Evolutionary conservation across 2,329 filamentous ascomycete species (phyloP).

Genomic region (Juglanconis juglandina): DNA sequence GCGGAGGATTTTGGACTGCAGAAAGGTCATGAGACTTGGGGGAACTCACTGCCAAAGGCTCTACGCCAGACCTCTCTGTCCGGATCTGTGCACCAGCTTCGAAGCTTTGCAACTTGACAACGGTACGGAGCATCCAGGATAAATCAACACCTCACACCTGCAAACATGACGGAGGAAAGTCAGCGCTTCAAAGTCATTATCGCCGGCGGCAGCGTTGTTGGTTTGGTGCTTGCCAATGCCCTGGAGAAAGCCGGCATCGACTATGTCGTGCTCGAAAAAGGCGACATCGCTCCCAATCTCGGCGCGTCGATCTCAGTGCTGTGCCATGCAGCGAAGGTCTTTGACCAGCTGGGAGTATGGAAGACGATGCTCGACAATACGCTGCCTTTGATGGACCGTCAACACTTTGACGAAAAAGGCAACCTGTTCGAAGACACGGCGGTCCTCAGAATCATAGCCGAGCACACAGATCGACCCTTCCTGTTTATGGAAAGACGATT

Average conservation of each 20-base stretch:
- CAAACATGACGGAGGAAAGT: neutral
- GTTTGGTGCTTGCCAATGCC: conserved; percentile 18
- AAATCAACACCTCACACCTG: neutral
- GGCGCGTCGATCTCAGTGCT: conserved; percentile 18
- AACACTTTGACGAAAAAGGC: conserved; percentile 17
- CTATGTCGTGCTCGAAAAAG: conserved; percentile 21
- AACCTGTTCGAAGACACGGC: conserved; percentile 16
- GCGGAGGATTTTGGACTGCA: too few species aligned
- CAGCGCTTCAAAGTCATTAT: conserved; percentile 16
- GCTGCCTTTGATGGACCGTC: conserved; percentile 4
- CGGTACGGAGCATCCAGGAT: too few species aligned
- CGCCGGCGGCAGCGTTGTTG: conserved; percentile 20
- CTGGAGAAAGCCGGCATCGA: conserved; percentile 20
- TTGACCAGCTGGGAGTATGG: conserved; percentile 19
- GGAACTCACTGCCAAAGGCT: too few species aligned
- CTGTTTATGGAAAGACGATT: conserved; percentile 14
- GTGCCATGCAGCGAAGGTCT: conserved; percentile 5
- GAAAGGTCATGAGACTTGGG: too few species aligned
- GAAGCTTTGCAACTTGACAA: too few species aligned
- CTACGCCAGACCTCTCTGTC: too few species aligned
- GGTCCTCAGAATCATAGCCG: conserved; percentile 10
- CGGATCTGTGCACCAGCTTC: too few species aligned
- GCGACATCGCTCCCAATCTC: conserved; percentile 20
- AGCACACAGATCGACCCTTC: conserved; percentile 1
- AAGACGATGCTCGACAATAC: neutral